Conservation (phyloP, 1,139 yeast species). For the Pichia sp. region DNA sequence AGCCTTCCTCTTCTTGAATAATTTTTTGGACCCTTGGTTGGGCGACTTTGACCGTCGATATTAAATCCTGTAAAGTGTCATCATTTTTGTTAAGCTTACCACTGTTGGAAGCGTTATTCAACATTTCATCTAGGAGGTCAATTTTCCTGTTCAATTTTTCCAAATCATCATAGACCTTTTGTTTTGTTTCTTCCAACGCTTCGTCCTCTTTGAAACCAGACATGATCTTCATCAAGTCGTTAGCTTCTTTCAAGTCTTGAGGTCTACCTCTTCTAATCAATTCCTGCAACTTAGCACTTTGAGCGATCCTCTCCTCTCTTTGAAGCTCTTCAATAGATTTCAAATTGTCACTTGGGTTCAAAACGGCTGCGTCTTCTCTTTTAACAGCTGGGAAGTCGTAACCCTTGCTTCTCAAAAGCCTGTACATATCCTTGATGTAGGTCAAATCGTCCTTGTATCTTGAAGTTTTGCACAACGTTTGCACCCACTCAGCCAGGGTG, state of each 20-base stretch:
- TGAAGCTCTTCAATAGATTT: conserved; percentile 88
- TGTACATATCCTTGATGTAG: conserved; percentile 92
- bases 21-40: conserved; percentile 86
- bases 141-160: conserved; percentile 83
- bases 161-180: conserved; percentile 78
- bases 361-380: conserved; percentile 86
- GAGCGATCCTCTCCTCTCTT: conserved; percentile 88
- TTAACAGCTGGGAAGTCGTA: conserved; percentile 89
- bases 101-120: conserved; percentile 51
- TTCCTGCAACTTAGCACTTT: conserved; percentile 92
- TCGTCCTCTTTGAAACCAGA: conserved; percentile 91
- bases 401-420: conserved; percentile 80
- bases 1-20: conserved; percentile 68
- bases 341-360: conserved; percentile 85
- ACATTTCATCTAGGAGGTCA: conserved; percentile 88
- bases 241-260: conserved; percentile 92
- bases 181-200: conserved; percentile 58
- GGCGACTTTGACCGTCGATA: conserved; percentile 72
- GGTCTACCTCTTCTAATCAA: conserved; percentile 94
- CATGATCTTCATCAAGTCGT: conserved; percentile 94
- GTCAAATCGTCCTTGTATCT: conserved; percentile 89
- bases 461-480: conserved; percentile 86
- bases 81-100: conserved; percentile 48
- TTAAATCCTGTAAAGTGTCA: conserved; percentile 76
- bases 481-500: conserved; percentile 96